Evolutionary conservation across 208 protist genomes (phyloP).

Genomic region (Trichomonas gallinae): DNA sequence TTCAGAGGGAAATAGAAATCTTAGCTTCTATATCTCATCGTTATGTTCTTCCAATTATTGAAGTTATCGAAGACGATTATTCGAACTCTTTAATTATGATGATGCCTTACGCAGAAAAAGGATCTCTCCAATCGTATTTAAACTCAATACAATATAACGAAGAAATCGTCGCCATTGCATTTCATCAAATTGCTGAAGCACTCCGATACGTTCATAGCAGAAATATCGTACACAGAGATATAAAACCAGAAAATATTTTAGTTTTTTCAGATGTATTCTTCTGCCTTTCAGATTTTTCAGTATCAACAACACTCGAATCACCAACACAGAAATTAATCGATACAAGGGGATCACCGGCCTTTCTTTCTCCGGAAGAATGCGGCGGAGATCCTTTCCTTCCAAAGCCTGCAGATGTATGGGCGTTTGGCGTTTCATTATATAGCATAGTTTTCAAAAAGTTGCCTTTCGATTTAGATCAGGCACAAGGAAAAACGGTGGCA

Average conservation of each 20-base stretch:
- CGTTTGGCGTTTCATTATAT: not conserved
- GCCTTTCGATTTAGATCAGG: not conserved
- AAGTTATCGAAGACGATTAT: slow-evolving; percentile 5
- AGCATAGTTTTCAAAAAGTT: not conserved
- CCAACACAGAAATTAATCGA: not conserved
- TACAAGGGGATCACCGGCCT: not conserved
- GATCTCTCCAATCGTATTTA: not conserved
- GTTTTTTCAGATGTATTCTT: not conserved
- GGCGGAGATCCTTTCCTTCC: not conserved
- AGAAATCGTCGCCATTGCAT: not conserved
- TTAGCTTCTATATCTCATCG: not conserved
- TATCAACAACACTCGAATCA: not conserved
- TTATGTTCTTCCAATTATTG: not conserved
- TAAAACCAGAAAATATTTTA: not conserved
- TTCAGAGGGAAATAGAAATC: not conserved
- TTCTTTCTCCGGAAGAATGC: not conserved
- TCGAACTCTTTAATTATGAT: not conserved
- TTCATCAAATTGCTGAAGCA: not conserved
- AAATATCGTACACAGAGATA: not conserved
- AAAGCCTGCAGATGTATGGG: not conserved
- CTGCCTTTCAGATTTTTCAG: not conserved
- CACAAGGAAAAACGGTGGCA: not conserved
- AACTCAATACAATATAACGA: not conserved
- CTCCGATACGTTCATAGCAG: not conserved
- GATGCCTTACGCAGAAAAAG: not conserved